Evolutionary conservation across 768 basidiomycete species (phyloP), one percentile per base, ranked within the genome.

Genomic region (Pleurotus salmoneostramineus): DNA sequence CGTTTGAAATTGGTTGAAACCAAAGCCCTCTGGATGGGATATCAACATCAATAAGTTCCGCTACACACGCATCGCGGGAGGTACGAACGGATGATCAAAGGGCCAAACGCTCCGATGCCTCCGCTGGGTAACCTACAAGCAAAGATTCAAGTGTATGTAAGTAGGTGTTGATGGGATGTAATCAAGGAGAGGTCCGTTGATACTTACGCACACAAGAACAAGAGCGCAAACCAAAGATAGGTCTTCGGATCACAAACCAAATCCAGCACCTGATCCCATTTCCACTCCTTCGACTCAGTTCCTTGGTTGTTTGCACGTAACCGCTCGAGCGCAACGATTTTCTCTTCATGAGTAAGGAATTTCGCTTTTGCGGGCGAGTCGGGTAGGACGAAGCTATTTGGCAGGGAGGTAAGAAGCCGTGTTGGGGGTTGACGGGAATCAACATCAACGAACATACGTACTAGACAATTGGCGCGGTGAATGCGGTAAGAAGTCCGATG

Each of bases 201-300:
- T 40, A 57, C 67, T 31, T 50, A 74, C 74, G 76, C 75, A 68
- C 75, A 74, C 34, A 75, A 66, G 60, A 78, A 75, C n/a, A 76
- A 69, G 37, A 79, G 66, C 1, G 70, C 32, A 45, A 74, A 76
- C 72, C 74, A 79, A 4, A 74, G 65, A 60, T 77, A 78, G 2
- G 74, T 72, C 62, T 80, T 79, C 7, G 67, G 61, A 60, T 80
- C 78, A 5, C 67, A n/a, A 4, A 72, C 43, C 1, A 71, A 64
- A 35, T 77, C 74, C 64, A 61, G 64, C 10, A 76, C 75, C 63
- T 80, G 78, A 4, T 72, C 67, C 72, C 73, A 74, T 63, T 78
- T 79, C 75, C 76, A 78, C 3, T 71, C 67, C 61, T 80, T 80
- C 7, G 72, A 69, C 60, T 79, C 78, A 4, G 71, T 75, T 21